A percentile compares a stretch with the other conserved stretches of the same genome.
phyloP scores from a whole-genome alignment of 2,329 filamentous ascomycete species.

The Furcasterigmium sp. region DNA sequence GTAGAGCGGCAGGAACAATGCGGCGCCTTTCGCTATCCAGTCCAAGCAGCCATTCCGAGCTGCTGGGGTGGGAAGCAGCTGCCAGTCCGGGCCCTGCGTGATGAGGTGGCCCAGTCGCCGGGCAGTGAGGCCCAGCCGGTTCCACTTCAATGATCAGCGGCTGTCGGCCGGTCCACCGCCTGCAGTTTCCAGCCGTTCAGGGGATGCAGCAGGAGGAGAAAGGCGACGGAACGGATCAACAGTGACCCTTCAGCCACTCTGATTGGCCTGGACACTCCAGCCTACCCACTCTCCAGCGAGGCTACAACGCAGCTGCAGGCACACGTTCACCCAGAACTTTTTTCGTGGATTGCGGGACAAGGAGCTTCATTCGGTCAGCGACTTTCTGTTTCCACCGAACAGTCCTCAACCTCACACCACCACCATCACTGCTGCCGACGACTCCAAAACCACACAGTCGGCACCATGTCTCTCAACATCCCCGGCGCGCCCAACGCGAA shows the following conservation, averaged over 20 bases:
- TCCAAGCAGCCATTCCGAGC: not conserved
- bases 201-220: not conserved
- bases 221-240: constrained; percentile 13
- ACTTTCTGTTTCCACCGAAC: constrained; percentile 5
- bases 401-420: constrained; percentile 2
- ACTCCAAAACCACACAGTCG: constrained; percentile 3
- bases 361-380: constrained; percentile 8
- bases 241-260: constrained; percentile 5
- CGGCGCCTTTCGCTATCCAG: no score
- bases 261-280: constrained; percentile 9
- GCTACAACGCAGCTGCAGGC: constrained; percentile 8
- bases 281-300: constrained; percentile 9
- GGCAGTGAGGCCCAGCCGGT: no score
- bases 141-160: no score
- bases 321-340: constrained; percentile 12
- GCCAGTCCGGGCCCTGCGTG: not conserved
- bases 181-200: not conserved
- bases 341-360: constrained; percentile 6
- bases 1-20: no score
- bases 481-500: constrained; percentile 88
- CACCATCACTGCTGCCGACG: constrained; percentile 2
- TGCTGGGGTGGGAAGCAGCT: no score
- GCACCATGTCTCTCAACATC: constrained; percentile 87
- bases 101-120: not conserved
- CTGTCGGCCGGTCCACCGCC: not conserved